Conservation (phyloP, 495 filamentous ascomycete genomes). For the Glarea lozoyensis region DNA sequence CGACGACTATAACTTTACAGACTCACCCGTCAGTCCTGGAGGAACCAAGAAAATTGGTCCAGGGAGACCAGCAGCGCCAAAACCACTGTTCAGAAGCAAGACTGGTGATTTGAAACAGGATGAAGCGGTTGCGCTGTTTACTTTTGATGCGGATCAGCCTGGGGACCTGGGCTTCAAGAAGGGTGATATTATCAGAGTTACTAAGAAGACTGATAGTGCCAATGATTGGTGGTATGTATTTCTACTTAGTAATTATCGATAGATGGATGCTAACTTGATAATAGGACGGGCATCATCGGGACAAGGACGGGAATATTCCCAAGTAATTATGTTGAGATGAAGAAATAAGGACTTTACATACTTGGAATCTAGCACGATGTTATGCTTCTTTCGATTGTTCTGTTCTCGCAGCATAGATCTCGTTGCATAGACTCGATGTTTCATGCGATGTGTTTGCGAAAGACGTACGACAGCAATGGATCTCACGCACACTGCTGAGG, state of each 20-base stretch:
- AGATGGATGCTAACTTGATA: slow-evolving; percentile 13
- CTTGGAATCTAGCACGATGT: no score
- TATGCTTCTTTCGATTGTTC: no score
- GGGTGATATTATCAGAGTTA: slow-evolving; percentile 92
- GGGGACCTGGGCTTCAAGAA: slow-evolving; percentile 96
- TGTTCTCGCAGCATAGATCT: no score
- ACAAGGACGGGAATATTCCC: slow-evolving; percentile 45
- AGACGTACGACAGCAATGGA: no score
- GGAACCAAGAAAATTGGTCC: slow-evolving; percentile 39
- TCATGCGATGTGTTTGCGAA: no score
- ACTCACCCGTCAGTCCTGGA: slow-evolving; percentile 33
- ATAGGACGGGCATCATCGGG: slow-evolving; percentile 49
- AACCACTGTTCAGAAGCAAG: slow-evolving; percentile 67
- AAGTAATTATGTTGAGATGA: slow-evolving; percentile 48
- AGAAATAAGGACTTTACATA: no score
- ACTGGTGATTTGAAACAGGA: slow-evolving; percentile 62
- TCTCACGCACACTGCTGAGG: no score
- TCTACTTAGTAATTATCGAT: background rate
- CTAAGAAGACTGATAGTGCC: slow-evolving; percentile 89
- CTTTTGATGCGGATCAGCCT: slow-evolving; percentile 87
- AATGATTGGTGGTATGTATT: slow-evolving; percentile 77
- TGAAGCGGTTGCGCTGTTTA: slow-evolving; percentile 83
- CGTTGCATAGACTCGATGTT: no score
- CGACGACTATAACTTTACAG: slow-evolving; percentile 48
- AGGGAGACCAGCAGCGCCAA: slow-evolving; percentile 72